These are phyloP conservation scores for Pleurotus citrinopileatus DNA, from an alignment of 768 basidiomycete species.

Conservation along the genomic window DNA sequence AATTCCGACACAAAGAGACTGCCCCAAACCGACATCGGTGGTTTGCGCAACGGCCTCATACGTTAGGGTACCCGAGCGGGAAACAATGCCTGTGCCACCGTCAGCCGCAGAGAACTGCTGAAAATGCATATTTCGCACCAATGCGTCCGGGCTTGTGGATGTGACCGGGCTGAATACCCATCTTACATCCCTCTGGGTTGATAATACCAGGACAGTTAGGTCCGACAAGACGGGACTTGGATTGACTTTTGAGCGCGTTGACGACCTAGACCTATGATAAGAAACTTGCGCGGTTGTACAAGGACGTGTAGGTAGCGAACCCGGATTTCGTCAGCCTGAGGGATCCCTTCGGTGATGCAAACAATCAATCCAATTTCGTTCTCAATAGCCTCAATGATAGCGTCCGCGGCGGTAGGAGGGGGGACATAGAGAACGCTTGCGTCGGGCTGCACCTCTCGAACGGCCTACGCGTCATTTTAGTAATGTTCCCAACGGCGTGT, in stretches of 20 bases:
- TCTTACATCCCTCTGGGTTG: constrained; percentile 96
- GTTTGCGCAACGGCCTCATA: constrained; percentile 99
- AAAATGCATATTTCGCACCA: constrained; percentile 44
- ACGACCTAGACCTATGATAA: constrained; percentile 55
- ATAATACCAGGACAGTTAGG: constrained; percentile 99
- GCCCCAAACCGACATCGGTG: constrained; percentile 92
- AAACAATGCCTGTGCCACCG: constrained; percentile 71
- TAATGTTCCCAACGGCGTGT: background rate
- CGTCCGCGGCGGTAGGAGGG: constrained; percentile 93
- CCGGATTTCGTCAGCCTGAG: constrained; percentile 93
- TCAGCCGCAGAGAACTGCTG: constrained; percentile 2
- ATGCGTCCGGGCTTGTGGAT: constrained; percentile 97
- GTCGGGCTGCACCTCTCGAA: constrained; percentile 81
- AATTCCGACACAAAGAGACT: constrained; percentile 95
- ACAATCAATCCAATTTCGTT: constrained; percentile 98
- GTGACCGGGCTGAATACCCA: constrained; percentile 98
- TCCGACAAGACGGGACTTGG: constrained; percentile 92
- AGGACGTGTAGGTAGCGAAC: constrained; percentile 36
- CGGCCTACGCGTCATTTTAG: constrained; percentile 56
- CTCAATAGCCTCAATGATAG: constrained; percentile 98
- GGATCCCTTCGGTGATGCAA: constrained; percentile 98
- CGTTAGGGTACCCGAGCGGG: constrained; percentile 92
- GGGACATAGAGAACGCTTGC: constrained; percentile 98
- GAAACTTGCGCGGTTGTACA: background rate
- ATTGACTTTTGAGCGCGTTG: constrained; percentile 92